phyloP scores from a whole-genome alignment of 73 alveolate genomes.

The Tetrahymena borealis region DNA sequence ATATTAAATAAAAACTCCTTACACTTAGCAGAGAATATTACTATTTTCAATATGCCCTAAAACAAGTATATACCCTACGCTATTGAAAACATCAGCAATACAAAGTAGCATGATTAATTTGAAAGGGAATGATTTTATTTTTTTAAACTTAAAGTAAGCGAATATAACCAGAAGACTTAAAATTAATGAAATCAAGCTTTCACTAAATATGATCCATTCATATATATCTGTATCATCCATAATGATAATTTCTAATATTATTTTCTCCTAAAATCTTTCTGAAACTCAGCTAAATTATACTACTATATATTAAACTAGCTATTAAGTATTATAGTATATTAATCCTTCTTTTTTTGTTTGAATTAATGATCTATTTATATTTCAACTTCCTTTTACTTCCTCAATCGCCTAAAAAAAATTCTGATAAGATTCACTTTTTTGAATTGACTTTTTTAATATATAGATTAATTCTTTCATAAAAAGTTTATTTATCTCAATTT shows the following conservation, averaged over 20 bases:
- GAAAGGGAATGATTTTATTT: neutral
- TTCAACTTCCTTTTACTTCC: too few relatives aligned
- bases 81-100: neutral
- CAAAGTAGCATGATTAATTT: neutral
- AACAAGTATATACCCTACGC: neutral
- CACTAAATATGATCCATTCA: neutral
- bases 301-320: too few relatives aligned
- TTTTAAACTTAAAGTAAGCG: neutral
- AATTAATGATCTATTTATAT: too few relatives aligned
- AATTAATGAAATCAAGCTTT: neutral
- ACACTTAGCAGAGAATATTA: neutral
- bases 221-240: neutral
- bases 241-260: neutral
- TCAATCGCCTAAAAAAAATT: too few relatives aligned
- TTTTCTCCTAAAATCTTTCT: neutral
- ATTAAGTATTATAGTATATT: too few relatives aligned
- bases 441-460: too few relatives aligned
- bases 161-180: neutral
- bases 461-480: too few relatives aligned
- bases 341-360: too few relatives aligned
- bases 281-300: too few relatives aligned
- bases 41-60: neutral
- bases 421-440: too few relatives aligned
- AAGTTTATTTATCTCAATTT: too few relatives aligned
- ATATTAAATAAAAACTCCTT: neutral